Conservation (phyloP, 768 basidiomycete genomes). For the Boletellus emodensis region DNA sequence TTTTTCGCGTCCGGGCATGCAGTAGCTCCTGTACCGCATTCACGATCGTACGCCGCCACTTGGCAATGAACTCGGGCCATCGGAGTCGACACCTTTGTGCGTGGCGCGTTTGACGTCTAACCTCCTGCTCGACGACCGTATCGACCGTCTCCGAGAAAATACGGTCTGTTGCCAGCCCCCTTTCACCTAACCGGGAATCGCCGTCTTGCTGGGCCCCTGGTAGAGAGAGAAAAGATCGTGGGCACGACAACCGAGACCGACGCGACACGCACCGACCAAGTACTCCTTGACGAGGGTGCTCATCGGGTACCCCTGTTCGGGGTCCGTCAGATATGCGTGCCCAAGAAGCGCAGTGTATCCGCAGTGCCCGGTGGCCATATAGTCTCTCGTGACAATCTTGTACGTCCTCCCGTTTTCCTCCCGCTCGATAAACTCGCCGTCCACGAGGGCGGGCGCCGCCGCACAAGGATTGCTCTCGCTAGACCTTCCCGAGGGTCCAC, state of each 20-base stretch:
- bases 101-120: slow-evolving; percentile 25
- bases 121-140: slow-evolving; percentile 44
- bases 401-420: slow-evolving; percentile 56
- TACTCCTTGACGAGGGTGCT: slow-evolving; percentile 78
- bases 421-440: slow-evolving; percentile 52
- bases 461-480: slow-evolving; percentile 13
- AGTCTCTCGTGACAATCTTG: slow-evolving; percentile 77
- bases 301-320: slow-evolving; percentile 77
- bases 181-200: slow-evolving; percentile 38
- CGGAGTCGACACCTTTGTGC: slow-evolving; percentile 10
- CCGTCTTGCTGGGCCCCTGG: slow-evolving; percentile 73
- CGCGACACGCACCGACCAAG: slow-evolving; percentile 55
- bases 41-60: slow-evolving; percentile 47
- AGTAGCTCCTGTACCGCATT: slow-evolving; percentile 41
- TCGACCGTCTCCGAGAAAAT: slow-evolving; percentile 42
- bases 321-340: slow-evolving; percentile 67
- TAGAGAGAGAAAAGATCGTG: slow-evolving; percentile 6
- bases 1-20: slow-evolving; percentile 32
- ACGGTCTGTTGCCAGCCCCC: slow-evolving; percentile 25
- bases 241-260: neutral
- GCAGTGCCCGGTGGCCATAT: slow-evolving; percentile 81
- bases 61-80: slow-evolving; percentile 31
- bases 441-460: slow-evolving; percentile 34
- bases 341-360: slow-evolving; percentile 70
- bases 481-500: slow-evolving; percentile 18